These are phyloP conservation scores for Simplicillium sp. DNA, from an alignment of 2,329 filamentous ascomycete genomes.

Conservation along the genomic window DNA sequence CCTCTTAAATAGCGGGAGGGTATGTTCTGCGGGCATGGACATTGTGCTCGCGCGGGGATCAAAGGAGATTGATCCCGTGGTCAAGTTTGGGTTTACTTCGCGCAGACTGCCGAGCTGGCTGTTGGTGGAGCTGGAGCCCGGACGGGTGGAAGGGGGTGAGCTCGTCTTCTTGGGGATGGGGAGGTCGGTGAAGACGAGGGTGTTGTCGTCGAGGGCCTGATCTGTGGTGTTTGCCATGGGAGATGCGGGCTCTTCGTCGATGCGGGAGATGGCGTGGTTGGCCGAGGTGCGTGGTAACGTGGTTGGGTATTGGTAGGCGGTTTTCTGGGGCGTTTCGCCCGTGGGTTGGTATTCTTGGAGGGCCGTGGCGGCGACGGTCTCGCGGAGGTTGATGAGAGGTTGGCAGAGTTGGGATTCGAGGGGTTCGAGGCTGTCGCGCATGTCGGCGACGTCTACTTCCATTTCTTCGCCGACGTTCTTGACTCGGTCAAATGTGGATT, in stretches of 20 bases:
- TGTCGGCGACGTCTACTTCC: constrained; percentile 44
- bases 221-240: constrained; percentile 9
- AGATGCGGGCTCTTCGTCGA: constrained; percentile 20
- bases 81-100: constrained; percentile 44
- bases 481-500: constrained; percentile 57
- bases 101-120: constrained; percentile 35
- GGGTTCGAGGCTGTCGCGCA: constrained; percentile 52
- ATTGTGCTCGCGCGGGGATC: constrained; percentile 32
- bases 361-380: constrained; percentile 52
- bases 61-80: constrained; percentile 25
- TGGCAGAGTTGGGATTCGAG: constrained; percentile 52
- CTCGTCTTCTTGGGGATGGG: constrained; percentile 14
- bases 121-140: constrained; percentile 15
- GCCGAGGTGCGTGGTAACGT: constrained; percentile 63
- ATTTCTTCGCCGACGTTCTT: constrained; percentile 61
- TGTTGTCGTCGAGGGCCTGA: constrained; percentile 23
- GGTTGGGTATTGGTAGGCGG: constrained; percentile 71
- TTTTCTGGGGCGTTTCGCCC: constrained; percentile 76
- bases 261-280: constrained; percentile 34
- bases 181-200: constrained; percentile 32
- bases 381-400: constrained; percentile 62
- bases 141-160: constrained; percentile 5
- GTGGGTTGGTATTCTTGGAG: constrained; percentile 79
- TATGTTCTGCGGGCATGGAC: constrained; percentile 30
- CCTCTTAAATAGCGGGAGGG: constrained; percentile 39